Conservation (phyloP, 2,329 filamentous ascomycete genomes). For the Paracoccidioides lutzii region DNA sequence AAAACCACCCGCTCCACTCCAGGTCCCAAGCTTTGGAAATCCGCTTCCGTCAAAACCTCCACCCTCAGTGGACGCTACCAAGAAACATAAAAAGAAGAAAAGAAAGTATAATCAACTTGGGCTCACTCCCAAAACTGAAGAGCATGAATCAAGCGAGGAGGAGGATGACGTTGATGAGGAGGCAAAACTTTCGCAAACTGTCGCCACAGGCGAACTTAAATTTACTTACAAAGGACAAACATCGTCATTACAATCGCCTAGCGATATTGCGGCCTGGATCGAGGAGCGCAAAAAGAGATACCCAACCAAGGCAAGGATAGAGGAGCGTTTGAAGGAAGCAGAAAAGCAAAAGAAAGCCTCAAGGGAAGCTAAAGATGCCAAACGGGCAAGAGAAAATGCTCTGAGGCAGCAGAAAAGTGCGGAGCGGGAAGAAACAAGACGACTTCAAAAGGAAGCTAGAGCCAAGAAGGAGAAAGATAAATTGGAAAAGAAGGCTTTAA, state of each 20-base stretch:
- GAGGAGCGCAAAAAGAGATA: slow-evolving; percentile 67
- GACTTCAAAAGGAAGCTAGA: slow-evolving; percentile 22
- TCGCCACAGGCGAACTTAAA: slow-evolving; percentile 23
- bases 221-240: slow-evolving; percentile 47
- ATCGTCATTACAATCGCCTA: slow-evolving; percentile 40
- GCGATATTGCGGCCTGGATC: slow-evolving; percentile 68
- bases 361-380: slow-evolving; percentile 16
- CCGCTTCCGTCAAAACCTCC: slow-evolving; percentile 30
- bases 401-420: slow-evolving; percentile 22
- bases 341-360: slow-evolving; percentile 44
- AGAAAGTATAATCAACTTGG: slow-evolving; percentile 35
- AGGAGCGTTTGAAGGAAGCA: slow-evolving; percentile 25
- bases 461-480: slow-evolving; percentile 15
- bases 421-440: slow-evolving; percentile 24
- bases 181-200: slow-evolving; percentile 23
- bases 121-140: slow-evolving; percentile 33
- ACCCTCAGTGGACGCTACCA: slow-evolving; percentile 20
- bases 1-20: slow-evolving; percentile 27
- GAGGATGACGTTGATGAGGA: slow-evolving; percentile 36
- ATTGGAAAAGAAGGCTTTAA: slow-evolving; percentile 15
- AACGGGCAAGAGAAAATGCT: slow-evolving; percentile 31
- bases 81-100: slow-evolving; percentile 31
- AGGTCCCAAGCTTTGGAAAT: slow-evolving; percentile 33
- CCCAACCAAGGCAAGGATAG: slow-evolving; percentile 60
- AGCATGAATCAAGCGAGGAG: slow-evolving; percentile 35